phyloP scores from a whole-genome alignment of 805 yeast species.

The Barnettozyma populi region DNA sequence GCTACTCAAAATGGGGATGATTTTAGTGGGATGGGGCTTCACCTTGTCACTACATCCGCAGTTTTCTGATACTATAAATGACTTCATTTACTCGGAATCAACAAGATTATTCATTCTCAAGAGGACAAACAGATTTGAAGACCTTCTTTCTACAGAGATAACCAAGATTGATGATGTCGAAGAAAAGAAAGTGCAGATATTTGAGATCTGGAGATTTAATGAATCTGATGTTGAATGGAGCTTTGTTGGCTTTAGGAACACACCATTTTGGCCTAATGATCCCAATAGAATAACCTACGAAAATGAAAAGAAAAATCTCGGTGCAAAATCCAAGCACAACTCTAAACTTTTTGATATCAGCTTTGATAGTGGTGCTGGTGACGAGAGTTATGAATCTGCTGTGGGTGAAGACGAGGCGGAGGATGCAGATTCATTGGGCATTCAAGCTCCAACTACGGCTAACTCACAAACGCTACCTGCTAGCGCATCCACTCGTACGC shows the following conservation, averaged over 20 bases:
- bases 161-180: conserved; percentile 15
- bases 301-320: neutral
- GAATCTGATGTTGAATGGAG: conserved; percentile 53
- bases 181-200: conserved; percentile 3
- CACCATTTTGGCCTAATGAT: conserved; percentile 23
- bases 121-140: conserved; percentile 45
- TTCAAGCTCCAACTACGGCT: neutral
- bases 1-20: conserved; percentile 28
- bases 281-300: conserved; percentile 2
- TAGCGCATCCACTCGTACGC: neutral
- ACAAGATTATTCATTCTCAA: conserved; percentile 49
- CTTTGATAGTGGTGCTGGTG: conserved; percentile 15
- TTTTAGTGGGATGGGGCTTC: conserved; percentile 46
- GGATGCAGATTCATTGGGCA: neutral
- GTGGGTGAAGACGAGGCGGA: neutral
- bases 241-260: conserved; percentile 50
- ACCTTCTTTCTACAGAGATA: conserved; percentile 33
- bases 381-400: conserved; percentile 2
- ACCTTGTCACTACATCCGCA: conserved; percentile 46
- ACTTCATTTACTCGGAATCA: conserved; percentile 54
- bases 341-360: conserved; percentile 21
- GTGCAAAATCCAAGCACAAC: conserved; percentile 33
- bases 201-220: conserved; percentile 28
- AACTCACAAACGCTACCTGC: neutral
- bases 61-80: conserved; percentile 41